These are phyloP conservation scores for Diutina pseudorugosa DNA, from an alignment of 1,139 yeast genomes.

Conservation along the genomic window DNA sequence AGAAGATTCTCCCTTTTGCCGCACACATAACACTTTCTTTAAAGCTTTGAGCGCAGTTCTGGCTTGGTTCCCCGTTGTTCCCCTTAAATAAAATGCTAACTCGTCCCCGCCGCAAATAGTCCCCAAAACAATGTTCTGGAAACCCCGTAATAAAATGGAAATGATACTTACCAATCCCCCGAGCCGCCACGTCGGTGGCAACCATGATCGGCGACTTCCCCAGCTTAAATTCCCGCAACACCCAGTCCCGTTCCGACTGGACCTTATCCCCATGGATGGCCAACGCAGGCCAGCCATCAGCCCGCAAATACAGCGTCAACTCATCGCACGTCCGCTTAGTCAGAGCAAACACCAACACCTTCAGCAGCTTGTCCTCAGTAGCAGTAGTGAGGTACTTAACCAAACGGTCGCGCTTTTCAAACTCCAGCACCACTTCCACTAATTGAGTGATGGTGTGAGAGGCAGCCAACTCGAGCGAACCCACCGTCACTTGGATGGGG, in stretches of 20 bases:
- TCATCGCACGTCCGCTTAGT: slow-evolving; percentile 98
- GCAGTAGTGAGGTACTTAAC: slow-evolving; percentile 76
- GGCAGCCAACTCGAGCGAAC: slow-evolving; percentile 92
- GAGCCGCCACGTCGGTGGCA: slow-evolving; percentile 98
- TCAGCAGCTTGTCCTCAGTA: slow-evolving; percentile 65
- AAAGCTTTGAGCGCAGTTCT: background rate
- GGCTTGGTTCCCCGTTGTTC: background rate
- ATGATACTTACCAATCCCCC: slow-evolving; percentile 98
- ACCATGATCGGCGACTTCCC: slow-evolving; percentile 96
- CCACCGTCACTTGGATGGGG: slow-evolving; percentile 92
- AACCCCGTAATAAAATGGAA: too few species aligned
- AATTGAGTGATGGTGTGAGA: slow-evolving; percentile 92
- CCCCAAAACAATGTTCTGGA: too few species aligned
- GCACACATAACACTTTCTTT: background rate
- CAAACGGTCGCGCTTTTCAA: slow-evolving; percentile 86
- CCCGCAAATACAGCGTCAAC: slow-evolving; percentile 79
- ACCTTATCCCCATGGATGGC: slow-evolving; percentile 99
- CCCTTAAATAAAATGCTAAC: background rate
- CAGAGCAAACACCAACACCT: slow-evolving; percentile 80
- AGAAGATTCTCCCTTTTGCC: background rate
- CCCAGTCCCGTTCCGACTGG: slow-evolving; percentile 99
- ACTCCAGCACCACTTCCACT: slow-evolving; percentile 84
- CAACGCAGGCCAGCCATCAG: slow-evolving; percentile 98
- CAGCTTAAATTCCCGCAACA: slow-evolving; percentile 76
- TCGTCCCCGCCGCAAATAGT: background rate